Evolutionary conservation across 306 rosid genomes (phyloP), one percentile per base, ranked within the genome.

Genomic region (Rosa chinensis): DNA sequence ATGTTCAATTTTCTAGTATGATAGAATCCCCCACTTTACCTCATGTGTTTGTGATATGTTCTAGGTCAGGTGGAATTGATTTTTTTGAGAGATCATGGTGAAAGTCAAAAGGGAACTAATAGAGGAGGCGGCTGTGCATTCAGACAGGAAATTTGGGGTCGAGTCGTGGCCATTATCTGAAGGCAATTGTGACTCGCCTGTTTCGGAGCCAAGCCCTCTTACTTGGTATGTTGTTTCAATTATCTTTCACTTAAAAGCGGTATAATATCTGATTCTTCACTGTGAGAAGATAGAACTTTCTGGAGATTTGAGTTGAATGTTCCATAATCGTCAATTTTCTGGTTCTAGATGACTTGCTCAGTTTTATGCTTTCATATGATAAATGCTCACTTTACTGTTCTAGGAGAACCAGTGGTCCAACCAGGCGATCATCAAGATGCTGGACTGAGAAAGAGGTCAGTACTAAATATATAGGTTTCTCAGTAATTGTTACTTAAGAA

Each of bases 401-500:
- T 61, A 90, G 94, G 76, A 83, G 76, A 69, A 53, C 3, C 45
- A 77, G 47, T 64, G 86, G 79, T 56, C 86, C 77, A 20, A 77
- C 68, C 40, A 86, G 77, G 79, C 84, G 88, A 72, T 89, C 88
- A 45, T 39, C 75, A 2, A 82, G 63, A 66, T 55, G 76, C 61
- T 90, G 94, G 89, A 82, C 87, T 17, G 87, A 82, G 63, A 83
- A 88, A 80, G 88, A 88, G 91, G 94, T 85, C 21, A 28, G 81
- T 79, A 23, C 56, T 77, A 21, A n/a, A 59, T 42, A n/a, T 32
- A 12, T 23, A 43, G 32, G 64, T 59, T 63, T 70, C 59, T 28
- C 69, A 4, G 49, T 35, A 40, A 23, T 5, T 43, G 68, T 6
- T 32, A 16, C 18, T 64, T 67, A 18, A 67, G 32, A 16, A 67